Evolutionary conservation across 2,329 filamentous ascomycete species (phyloP).

Genomic region (Claviceps sp.): DNA sequence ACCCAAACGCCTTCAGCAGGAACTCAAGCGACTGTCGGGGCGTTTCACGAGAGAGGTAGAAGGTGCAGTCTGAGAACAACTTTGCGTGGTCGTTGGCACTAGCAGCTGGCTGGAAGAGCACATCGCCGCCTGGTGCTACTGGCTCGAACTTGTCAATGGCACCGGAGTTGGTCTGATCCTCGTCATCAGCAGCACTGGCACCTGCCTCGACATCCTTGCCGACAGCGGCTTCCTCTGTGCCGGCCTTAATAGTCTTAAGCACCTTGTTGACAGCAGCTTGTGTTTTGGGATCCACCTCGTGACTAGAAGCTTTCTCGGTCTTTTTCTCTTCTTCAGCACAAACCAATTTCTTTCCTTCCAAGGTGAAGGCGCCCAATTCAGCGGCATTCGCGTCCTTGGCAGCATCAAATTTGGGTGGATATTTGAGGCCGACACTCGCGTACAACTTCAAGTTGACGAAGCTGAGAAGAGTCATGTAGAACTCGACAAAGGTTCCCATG

Average conservation of each 20-base stretch:
- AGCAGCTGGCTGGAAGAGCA: conserved; percentile 64
- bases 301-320: conserved; percentile 27
- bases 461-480: conserved; percentile 90
- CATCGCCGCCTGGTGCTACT: conserved; percentile 69
- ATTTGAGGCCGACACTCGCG: conserved; percentile 80
- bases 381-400: conserved; percentile 79
- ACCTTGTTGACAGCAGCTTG: conserved; percentile 58
- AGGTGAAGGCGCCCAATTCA: conserved; percentile 79
- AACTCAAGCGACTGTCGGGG: conserved; percentile 86
- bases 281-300: conserved; percentile 46
- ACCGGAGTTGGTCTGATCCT: conserved; percentile 27
- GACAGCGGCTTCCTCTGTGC: conserved; percentile 28
- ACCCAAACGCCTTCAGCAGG: conserved; percentile 84
- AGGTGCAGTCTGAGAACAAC: conserved; percentile 80
- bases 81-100: conserved; percentile 52
- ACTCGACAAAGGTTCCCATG: conserved; percentile 98
- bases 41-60: conserved; percentile 89
- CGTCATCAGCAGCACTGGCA: conserved; percentile 24
- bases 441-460: conserved; percentile 96
- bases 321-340: conserved; percentile 41
- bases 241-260: conserved; percentile 51
- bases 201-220: conserved; percentile 21
- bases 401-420: conserved; percentile 86
- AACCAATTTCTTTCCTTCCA: conserved; percentile 59
- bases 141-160: conserved; percentile 87